Evolutionary conservation across 2,329 filamentous ascomycete species (phyloP).

Genomic region (Alternaria sp.): DNA sequence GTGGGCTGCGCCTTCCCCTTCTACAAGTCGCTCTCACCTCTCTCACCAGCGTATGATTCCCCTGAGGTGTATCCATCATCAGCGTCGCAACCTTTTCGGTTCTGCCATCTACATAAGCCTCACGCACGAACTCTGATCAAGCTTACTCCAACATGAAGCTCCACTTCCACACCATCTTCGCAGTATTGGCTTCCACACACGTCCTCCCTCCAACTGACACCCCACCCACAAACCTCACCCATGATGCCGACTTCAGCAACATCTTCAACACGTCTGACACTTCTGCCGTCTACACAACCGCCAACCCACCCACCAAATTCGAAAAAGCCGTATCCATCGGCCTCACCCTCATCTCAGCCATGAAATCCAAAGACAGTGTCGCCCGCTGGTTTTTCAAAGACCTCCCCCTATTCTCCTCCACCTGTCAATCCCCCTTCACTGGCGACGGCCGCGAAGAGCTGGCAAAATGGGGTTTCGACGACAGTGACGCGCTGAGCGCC

Average conservation of each 20-base stretch:
- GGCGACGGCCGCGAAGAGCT: constrained; percentile 19
- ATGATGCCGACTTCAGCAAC: background rate
- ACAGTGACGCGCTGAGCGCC: constrained; percentile 11
- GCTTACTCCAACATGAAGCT: constrained; percentile 6
- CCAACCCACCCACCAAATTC: constrained; percentile 3
- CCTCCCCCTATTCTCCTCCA: constrained; percentile 12
- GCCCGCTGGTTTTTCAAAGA: constrained; percentile 23
- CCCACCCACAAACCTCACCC: background rate
- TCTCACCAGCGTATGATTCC: background rate
- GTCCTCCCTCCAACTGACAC: background rate
- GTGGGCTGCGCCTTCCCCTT: background rate
- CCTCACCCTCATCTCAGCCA: constrained; percentile 14
- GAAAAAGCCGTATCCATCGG: constrained; percentile 16
- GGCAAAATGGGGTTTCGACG: constrained; percentile 22
- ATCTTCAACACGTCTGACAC: background rate
- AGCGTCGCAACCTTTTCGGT: no score
- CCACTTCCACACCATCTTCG: background rate
- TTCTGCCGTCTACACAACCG: background rate
- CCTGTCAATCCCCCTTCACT: constrained; percentile 17
- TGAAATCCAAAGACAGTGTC: constrained; percentile 19
- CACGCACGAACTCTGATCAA: background rate
- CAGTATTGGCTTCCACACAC: background rate
- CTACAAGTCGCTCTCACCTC: background rate
- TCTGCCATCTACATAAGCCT: no score
- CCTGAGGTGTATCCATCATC: background rate